Conservation (phyloP, 306 rosid genomes). For the Quercus agrifolia region DNA sequence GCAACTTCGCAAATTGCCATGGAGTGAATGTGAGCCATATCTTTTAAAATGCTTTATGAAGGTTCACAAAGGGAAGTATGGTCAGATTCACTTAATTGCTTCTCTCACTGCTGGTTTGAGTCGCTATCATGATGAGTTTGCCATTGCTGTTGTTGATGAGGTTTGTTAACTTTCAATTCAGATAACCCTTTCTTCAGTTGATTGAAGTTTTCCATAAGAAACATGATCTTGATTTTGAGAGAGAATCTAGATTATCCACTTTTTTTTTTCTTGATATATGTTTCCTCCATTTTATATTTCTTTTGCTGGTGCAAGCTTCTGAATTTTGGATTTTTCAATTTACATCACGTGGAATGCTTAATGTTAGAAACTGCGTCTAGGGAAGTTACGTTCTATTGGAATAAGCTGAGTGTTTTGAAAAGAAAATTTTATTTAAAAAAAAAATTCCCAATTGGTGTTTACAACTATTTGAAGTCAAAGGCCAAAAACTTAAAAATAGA, state of each 20-base stretch:
- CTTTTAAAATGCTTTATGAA: conserved; percentile 97
- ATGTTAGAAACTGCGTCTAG: background rate
- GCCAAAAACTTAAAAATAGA: background rate
- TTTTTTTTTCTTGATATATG: background rate
- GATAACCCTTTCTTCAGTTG: conserved; percentile 11
- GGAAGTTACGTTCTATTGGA: background rate
- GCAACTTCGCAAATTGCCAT: conserved; percentile 96
- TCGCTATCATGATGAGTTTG: conserved; percentile 96
- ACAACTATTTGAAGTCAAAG: background rate
- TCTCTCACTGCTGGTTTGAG: conserved; percentile 98
- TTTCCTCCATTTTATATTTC: background rate
- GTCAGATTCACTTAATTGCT: conserved; percentile 93
- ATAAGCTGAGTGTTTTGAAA: background rate
- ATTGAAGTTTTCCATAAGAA: conserved; percentile 9
- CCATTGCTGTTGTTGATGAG: conserved; percentile 97
- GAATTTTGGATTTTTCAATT: background rate
- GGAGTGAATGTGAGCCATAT: conserved; percentile 91
- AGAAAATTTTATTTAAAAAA: background rate
- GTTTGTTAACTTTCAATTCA: conserved; percentile 34
- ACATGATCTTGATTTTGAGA: conserved; percentile 24
- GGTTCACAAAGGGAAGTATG: conserved; percentile 96
- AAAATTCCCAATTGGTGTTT: background rate
- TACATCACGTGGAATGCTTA: background rate
- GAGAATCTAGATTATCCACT: background rate
- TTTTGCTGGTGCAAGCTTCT: background rate